Evolutionary conservation across 2,329 filamentous ascomycete species (phyloP).

Genomic region (Sporothrix euskadiensis): DNA sequence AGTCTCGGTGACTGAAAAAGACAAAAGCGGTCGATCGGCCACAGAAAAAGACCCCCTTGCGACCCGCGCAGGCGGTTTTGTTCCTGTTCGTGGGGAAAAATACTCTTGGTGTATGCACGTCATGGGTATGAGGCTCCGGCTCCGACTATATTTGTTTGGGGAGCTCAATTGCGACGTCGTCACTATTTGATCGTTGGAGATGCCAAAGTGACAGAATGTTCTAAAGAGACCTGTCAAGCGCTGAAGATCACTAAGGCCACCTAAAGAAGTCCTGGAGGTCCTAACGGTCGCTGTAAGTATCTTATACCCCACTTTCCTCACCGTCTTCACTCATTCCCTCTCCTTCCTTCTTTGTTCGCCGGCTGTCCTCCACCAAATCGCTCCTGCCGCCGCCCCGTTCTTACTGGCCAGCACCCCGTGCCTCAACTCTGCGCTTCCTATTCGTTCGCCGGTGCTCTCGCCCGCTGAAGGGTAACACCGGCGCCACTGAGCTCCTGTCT

Average conservation of each 20-base stretch:
- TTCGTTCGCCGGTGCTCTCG: neutral
- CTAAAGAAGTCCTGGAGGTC: neutral
- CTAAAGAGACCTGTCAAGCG: neutral
- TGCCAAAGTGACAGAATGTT: too few species aligned
- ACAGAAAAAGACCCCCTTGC: slow-evolving; percentile 14
- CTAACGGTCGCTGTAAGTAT: neutral
- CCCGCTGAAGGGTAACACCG: slow-evolving; percentile 14
- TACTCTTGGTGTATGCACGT: slow-evolving; percentile 11
- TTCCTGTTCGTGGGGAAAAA: slow-evolving; percentile 21
- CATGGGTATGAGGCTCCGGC: slow-evolving; percentile 7
- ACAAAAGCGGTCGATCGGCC: slow-evolving; percentile 25
- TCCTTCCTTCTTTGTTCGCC: neutral
- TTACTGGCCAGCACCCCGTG: slow-evolving; percentile 23
- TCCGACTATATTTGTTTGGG: slow-evolving; percentile 12
- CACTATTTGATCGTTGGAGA: neutral
- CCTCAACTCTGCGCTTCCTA: slow-evolving; percentile 19
- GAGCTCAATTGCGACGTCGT: neutral
- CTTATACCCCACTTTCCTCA: neutral
- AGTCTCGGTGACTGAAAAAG: slow-evolving; percentile 25
- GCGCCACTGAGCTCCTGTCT: neutral
- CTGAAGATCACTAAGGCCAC: neutral
- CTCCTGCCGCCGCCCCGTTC: neutral
- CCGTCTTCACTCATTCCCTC: neutral
- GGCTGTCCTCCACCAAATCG: neutral
- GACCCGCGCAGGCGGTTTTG: slow-evolving; percentile 18